Percentiles rank a stretch among this genome's conserved stretches.
These are phyloP conservation scores for Brassica juncea DNA, from an alignment of 345 rosid genomes.

Conservation along the genomic window DNA sequence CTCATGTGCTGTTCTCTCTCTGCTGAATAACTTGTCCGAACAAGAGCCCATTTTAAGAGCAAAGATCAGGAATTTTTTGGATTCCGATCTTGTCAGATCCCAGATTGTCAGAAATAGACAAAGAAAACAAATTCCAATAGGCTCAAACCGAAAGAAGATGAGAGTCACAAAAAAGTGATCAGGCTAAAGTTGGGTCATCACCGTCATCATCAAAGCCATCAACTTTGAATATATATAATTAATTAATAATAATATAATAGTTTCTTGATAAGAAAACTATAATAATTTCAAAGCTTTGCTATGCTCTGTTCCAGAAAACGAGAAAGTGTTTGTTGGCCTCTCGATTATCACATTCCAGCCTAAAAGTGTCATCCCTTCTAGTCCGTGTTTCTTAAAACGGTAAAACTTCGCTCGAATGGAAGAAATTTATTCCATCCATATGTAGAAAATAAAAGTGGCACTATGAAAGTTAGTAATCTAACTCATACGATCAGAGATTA, in stretches of 20 bases:
- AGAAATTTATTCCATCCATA: not conserved
- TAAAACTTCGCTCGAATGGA: slow-evolving; percentile 5
- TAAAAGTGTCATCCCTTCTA: slow-evolving; percentile 49
- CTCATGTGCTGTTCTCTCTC: slow-evolving; percentile 72
- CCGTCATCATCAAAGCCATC: slow-evolving; percentile 40
- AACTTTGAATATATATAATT: slow-evolving; percentile 32
- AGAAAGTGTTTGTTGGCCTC: slow-evolving; percentile 28
- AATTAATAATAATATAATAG: not conserved
- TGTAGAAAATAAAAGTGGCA: not conserved
- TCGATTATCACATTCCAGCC: slow-evolving; percentile 53
- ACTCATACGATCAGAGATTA: too few relatives aligned
- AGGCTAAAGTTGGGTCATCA: slow-evolving; percentile 41
- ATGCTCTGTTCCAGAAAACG: slow-evolving; percentile 15
- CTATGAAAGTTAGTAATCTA: not conserved
- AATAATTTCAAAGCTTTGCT: slow-evolving; percentile 33
- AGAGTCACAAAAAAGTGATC: slow-evolving; percentile 7
- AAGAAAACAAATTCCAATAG: not conserved
- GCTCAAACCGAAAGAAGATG: slow-evolving; percentile 23
- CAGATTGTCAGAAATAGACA: slow-evolving; percentile 20
- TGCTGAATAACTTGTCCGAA: slow-evolving; percentile 53
- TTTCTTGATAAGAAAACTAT: not conserved
- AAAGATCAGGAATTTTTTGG: not conserved
- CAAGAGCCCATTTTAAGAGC: slow-evolving; percentile 54
- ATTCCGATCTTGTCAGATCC: slow-evolving; percentile 45
- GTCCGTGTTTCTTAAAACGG: slow-evolving; percentile 11